phyloP scores from a whole-genome alignment of 2,329 filamentous ascomycete genomes.

The Paecilomyces sp. region DNA sequence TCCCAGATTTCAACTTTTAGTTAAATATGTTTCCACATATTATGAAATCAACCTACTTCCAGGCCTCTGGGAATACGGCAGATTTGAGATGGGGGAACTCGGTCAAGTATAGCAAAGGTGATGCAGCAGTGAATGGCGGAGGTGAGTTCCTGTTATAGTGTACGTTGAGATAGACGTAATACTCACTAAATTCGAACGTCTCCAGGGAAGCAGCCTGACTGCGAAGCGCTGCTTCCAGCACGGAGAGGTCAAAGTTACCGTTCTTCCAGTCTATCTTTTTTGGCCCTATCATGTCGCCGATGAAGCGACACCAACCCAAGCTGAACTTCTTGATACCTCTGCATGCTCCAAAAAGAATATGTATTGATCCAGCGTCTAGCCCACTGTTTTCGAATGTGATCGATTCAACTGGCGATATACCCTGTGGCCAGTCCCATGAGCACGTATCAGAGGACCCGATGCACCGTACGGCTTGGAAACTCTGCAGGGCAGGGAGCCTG shows the following conservation, averaged over 20 bases:
- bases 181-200: not conserved
- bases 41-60: not conserved
- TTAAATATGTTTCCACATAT: not conserved
- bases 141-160: not conserved
- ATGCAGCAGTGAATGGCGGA: not conserved
- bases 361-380: not conserved
- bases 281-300: no score
- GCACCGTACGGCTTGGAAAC: not conserved
- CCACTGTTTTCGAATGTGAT: not conserved
- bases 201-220: not conserved
- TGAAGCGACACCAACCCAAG: not conserved
- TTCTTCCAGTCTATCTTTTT: not conserved
- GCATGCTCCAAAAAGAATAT: not conserved
- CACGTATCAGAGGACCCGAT: not conserved
- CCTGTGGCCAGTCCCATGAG: not conserved
- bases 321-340: not conserved
- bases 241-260: not conserved
- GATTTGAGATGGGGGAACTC: not conserved
- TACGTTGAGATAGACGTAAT: no score
- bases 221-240: not conserved
- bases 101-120: not conserved
- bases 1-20: not conserved
- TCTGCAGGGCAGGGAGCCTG: not conserved
- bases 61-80: not conserved
- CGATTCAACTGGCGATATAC: not conserved